Conservation (phyloP, 768 basidiomycete genomes). For the Gymnopilus dilepis region DNA sequence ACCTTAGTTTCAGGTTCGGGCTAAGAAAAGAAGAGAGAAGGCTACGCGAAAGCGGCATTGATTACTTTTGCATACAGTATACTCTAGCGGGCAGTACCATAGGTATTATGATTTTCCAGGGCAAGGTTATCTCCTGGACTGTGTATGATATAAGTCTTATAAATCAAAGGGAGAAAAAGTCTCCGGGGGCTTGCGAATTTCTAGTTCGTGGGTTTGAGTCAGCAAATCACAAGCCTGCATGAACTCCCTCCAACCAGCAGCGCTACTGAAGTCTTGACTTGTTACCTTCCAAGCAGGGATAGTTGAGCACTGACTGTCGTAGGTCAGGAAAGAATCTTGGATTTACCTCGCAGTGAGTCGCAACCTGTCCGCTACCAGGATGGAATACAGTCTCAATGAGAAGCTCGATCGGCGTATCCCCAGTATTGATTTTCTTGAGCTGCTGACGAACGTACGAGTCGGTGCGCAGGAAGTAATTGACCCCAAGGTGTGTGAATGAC, state of each 20-base stretch:
- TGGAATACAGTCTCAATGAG: slow-evolving; percentile 22
- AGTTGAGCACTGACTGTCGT: too few relatives aligned
- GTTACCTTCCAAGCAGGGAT: too few relatives aligned
- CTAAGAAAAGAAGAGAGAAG: slow-evolving; percentile 81
- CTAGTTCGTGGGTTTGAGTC: slow-evolving; percentile 27
- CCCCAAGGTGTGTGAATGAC: slow-evolving; percentile 9
- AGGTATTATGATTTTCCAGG: not conserved
- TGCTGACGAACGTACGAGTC: slow-evolving; percentile 18
- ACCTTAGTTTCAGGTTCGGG: slow-evolving; percentile 62
- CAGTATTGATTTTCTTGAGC: slow-evolving; percentile 9
- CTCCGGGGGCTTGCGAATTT: not conserved
- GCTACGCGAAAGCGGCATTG: slow-evolving; percentile 65
- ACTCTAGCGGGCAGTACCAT: not conserved
- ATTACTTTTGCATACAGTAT: not conserved
- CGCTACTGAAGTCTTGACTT: slow-evolving; percentile 43
- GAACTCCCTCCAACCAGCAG: slow-evolving; percentile 48
- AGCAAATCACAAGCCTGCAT: slow-evolving; percentile 43
- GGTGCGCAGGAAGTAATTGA: slow-evolving; percentile 17
- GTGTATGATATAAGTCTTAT: not conserved
- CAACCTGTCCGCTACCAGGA: slow-evolving; percentile 18
- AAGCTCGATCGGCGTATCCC: not conserved
- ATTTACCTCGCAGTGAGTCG: slow-evolving; percentile 59
- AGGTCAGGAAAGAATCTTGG: too few relatives aligned
- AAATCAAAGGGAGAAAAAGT: slow-evolving; percentile 5
- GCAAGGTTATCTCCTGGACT: too few relatives aligned